Conservation (phyloP, 2,329 filamentous ascomycete genomes). For the Metarhizium anisopliae region DNA sequence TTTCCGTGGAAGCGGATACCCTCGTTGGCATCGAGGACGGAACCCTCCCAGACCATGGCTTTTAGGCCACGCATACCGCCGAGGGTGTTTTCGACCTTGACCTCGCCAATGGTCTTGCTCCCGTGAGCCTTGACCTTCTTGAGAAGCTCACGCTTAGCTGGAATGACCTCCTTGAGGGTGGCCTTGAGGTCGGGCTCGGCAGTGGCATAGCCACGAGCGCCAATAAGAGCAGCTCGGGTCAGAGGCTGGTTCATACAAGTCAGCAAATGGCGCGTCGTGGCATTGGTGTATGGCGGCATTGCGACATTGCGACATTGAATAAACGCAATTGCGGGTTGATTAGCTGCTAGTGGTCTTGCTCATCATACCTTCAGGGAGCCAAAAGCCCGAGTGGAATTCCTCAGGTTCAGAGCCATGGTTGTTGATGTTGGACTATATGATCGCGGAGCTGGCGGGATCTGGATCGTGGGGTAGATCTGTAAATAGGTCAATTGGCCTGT, state of each 20-base stretch:
- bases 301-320: background rate
- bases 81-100: constrained; percentile 89
- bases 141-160: constrained; percentile 84
- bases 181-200: constrained; percentile 85
- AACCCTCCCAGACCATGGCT: constrained; percentile 98
- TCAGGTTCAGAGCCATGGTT: constrained; percentile 56
- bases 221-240: constrained; percentile 19
- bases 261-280: background rate
- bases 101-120: constrained; percentile 76
- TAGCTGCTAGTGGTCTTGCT: background rate
- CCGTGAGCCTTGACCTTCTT: constrained; percentile 86
- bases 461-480: constrained; percentile 2
- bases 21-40: constrained; percentile 90
- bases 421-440: constrained; percentile 2
- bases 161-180: constrained; percentile 74
- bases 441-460: constrained; percentile 2
- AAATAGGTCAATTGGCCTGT: constrained; percentile 1
- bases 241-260: constrained; percentile 1
- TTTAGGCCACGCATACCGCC: constrained; percentile 97
- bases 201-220: constrained; percentile 56
- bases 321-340: background rate
- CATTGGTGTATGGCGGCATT: background rate
- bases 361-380: constrained; percentile 52
- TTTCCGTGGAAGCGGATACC: constrained; percentile 97
- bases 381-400: constrained; percentile 53